Evolutionary conservation across 2,329 filamentous ascomycete species (phyloP).

Genomic region (Bipolaris bicolor): DNA sequence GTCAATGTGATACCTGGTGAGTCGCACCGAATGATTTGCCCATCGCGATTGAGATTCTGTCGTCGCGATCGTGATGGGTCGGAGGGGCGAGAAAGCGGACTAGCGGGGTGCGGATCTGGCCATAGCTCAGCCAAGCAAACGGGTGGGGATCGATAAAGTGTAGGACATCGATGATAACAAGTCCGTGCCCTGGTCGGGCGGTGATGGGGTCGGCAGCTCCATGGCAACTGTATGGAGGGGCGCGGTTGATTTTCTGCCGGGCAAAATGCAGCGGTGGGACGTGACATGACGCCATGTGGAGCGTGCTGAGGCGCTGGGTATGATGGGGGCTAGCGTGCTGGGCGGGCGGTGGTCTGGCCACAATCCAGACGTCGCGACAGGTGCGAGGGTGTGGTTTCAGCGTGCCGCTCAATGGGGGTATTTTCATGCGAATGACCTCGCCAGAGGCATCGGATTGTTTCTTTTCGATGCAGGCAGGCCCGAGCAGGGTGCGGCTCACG

Average conservation of each 20-base stretch:
- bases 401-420: slow-evolving; percentile 13
- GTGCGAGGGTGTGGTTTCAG: slow-evolving; percentile 27
- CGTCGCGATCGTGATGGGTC: slow-evolving; percentile 20
- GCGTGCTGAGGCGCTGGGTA: slow-evolving; percentile 24
- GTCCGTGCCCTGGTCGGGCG: slow-evolving; percentile 23
- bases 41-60: slow-evolving; percentile 21
- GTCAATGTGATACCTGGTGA: slow-evolving; percentile 20
- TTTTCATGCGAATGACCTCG: slow-evolving; percentile 9
- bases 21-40: slow-evolving; percentile 15
- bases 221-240: slow-evolving; percentile 24
- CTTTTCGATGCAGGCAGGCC: slow-evolving; percentile 1
- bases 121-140: slow-evolving; percentile 18
- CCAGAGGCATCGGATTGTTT: slow-evolving; percentile 10
- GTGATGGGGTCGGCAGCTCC: slow-evolving; percentile 19
- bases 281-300: slow-evolving; percentile 33
- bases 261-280: slow-evolving; percentile 25
- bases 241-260: slow-evolving; percentile 33
- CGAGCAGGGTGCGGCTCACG: not conserved
- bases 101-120: slow-evolving; percentile 23
- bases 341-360: slow-evolving; percentile 29
- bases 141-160: slow-evolving; percentile 34
- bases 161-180: slow-evolving; percentile 31
- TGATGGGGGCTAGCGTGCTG: slow-evolving; percentile 27
- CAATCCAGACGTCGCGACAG: slow-evolving; percentile 11
- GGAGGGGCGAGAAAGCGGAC: slow-evolving; percentile 21